A percentile compares a stretch with the other conserved stretches of the same genome.
Conservation (phyloP, 2,329 filamentous ascomycete genomes). For the Tolypocladium endophyticum region DNA sequence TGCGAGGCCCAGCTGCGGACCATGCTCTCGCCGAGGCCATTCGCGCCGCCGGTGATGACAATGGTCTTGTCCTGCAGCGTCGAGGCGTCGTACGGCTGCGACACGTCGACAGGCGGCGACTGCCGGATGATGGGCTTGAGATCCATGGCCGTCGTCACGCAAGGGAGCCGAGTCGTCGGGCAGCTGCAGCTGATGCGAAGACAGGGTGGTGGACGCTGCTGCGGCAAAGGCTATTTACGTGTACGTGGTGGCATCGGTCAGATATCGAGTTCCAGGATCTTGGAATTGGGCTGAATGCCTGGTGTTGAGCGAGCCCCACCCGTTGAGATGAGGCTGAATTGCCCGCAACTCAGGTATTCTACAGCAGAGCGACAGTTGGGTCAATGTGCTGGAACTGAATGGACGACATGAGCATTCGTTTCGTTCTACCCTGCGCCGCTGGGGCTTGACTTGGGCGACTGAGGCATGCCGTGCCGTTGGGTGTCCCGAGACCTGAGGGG, state of each 20-base stretch:
- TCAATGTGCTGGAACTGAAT: background rate
- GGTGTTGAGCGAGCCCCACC: background rate
- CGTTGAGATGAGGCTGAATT: background rate
- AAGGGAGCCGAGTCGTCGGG: background rate
- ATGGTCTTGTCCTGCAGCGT: constrained; percentile 45
- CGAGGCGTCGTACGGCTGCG: constrained; percentile 29
- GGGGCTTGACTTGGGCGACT: too few relatives aligned
- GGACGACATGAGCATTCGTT: too few relatives aligned
- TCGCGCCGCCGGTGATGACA: constrained; percentile 54
- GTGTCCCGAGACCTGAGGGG: too few relatives aligned
- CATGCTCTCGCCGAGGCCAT: constrained; percentile 47
- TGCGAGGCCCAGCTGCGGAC: constrained; percentile 41
- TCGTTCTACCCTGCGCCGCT: too few relatives aligned
- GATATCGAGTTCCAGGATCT: background rate
- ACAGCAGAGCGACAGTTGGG: background rate
- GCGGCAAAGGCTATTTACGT: background rate
- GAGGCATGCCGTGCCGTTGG: too few relatives aligned
- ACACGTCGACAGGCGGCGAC: constrained; percentile 35
- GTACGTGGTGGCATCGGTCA: background rate
- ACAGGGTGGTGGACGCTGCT: background rate
- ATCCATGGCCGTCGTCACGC: constrained; percentile 3
- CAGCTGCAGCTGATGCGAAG: background rate
- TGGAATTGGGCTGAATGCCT: background rate
- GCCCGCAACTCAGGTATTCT: background rate
- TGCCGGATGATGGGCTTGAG: constrained; percentile 14